Evolutionary conservation across 169 alveolate genomes (phyloP).

Genomic region (Theileria equi): DNA sequence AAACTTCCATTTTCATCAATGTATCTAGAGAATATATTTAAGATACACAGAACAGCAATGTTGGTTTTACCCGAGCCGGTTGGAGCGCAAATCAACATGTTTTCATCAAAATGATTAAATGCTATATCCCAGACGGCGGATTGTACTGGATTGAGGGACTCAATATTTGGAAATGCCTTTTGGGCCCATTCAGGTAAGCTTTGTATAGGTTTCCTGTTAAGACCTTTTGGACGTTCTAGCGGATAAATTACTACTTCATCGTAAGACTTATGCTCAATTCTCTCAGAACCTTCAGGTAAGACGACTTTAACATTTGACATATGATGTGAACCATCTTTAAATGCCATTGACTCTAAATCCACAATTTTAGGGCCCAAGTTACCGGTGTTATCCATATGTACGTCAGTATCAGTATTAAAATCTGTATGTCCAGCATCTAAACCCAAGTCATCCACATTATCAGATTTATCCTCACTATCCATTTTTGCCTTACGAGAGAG

Average conservation of each 20-base stretch:
- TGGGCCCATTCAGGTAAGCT: constrained; percentile 95
- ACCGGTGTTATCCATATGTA: constrained; percentile 11
- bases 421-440: constrained; percentile 6
- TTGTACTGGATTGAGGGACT: constrained; percentile 91
- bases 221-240: constrained; percentile 60
- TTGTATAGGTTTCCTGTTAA: constrained; percentile 66
- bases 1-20: constrained; percentile 53
- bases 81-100: constrained; percentile 99
- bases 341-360: constrained; percentile 77
- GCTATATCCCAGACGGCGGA: constrained; percentile 92
- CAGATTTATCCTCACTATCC: constrained; percentile 5
- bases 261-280: constrained; percentile 83
- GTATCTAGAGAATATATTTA: constrained; percentile 83
- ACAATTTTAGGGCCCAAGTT: constrained; percentile 38
- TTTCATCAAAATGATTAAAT: constrained; percentile 88
- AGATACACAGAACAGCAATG: constrained; percentile 96
- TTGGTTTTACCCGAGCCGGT: constrained; percentile 99
- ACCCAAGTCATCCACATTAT: constrained; percentile 9
- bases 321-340: constrained; percentile 84
- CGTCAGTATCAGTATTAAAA: not conserved
- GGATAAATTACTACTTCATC: constrained; percentile 78
- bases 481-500: constrained; percentile 50
- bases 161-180: constrained; percentile 84
- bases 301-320: constrained; percentile 86
- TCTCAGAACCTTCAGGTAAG: constrained; percentile 90